These are phyloP conservation scores for Orbilia ellipsospora DNA, from an alignment of 2,329 filamentous ascomycete genomes.

Conservation along the genomic window DNA sequence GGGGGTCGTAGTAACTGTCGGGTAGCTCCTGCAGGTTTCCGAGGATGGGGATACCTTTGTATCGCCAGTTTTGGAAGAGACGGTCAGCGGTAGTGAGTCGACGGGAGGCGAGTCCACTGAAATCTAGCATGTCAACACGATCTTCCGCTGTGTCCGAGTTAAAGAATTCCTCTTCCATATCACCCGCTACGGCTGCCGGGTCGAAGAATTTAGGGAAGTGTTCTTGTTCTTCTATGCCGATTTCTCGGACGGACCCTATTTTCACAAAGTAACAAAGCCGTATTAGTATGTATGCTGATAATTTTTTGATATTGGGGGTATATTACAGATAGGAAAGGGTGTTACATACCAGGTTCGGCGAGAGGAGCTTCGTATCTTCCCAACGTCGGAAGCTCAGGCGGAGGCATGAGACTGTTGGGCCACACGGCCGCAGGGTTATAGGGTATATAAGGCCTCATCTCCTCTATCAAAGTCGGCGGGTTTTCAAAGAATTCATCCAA, in stretches of 20 bases:
- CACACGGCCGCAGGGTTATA: not conserved
- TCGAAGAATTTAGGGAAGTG: slow-evolving; percentile 31
- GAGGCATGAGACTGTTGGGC: not conserved
- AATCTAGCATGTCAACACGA: not conserved
- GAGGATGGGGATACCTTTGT: slow-evolving; percentile 11
- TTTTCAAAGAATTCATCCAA: not conserved
- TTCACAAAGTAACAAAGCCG: not conserved
- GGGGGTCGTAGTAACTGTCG: slow-evolving; percentile 11
- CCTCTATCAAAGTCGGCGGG: not conserved
- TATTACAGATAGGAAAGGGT: not conserved
- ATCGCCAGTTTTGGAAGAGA: slow-evolving; percentile 15
- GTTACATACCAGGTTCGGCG: not conserved
- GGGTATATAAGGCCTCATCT: not conserved
- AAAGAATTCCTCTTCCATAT: slow-evolving; percentile 21
- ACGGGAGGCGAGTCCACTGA: not conserved
- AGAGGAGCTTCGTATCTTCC: not conserved
- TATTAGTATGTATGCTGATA: not conserved
- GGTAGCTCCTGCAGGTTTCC: slow-evolving; percentile 29
- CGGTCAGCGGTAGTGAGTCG: not conserved
- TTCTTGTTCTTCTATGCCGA: slow-evolving; percentile 10
- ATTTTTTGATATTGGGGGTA: no score
- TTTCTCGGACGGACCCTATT: slow-evolving; percentile 19
- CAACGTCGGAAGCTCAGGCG: not conserved
- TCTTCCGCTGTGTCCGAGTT: not conserved
- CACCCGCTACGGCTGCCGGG: not conserved